These are phyloP conservation scores for Meira nashicola DNA, from an alignment of 1,284 basidiomycete genomes.

Conservation along the genomic window DNA sequence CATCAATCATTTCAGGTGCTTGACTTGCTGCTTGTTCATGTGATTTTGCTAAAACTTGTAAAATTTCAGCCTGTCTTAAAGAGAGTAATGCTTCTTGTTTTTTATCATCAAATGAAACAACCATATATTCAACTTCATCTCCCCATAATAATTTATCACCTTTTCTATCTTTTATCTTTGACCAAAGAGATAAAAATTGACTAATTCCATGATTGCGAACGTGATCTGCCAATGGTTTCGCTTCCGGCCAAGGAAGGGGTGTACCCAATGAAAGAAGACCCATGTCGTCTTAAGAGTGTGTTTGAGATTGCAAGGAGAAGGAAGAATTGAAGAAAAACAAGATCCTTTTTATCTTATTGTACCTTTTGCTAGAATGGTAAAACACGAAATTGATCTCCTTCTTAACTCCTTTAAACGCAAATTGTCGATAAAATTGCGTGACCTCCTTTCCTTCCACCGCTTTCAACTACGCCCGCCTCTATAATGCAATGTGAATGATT, in stretches of 20 bases:
- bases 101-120: slow-evolving; percentile 76
- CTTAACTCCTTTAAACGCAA: too few species aligned
- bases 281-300: too few species aligned
- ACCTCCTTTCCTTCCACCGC: too few species aligned
- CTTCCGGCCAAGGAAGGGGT: slow-evolving; percentile 85
- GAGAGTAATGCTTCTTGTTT: slow-evolving; percentile 78
- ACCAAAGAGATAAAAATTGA: slow-evolving; percentile 91
- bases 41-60: slow-evolving; percentile 64
- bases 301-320: too few species aligned
- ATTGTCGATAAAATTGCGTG: too few species aligned
- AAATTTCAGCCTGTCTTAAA: slow-evolving; percentile 86
- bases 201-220: slow-evolving; percentile 88
- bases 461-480: too few species aligned
- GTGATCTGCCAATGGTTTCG: slow-evolving; percentile 72
- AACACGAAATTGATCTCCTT: too few species aligned
- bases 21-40: slow-evolving; percentile 60
- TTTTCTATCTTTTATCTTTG: slow-evolving; percentile 80
- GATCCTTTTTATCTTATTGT: too few species aligned
- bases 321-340: too few species aligned
- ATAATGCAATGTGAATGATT: too few species aligned
- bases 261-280: slow-evolving; percentile 92
- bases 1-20: slow-evolving; percentile 60
- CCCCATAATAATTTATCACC: slow-evolving; percentile 97
- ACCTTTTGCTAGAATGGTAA: too few species aligned
- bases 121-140: slow-evolving; percentile 99